Conservation (phyloP, 2,329 filamentous ascomycete genomes). For the Cladosporium sp. region DNA sequence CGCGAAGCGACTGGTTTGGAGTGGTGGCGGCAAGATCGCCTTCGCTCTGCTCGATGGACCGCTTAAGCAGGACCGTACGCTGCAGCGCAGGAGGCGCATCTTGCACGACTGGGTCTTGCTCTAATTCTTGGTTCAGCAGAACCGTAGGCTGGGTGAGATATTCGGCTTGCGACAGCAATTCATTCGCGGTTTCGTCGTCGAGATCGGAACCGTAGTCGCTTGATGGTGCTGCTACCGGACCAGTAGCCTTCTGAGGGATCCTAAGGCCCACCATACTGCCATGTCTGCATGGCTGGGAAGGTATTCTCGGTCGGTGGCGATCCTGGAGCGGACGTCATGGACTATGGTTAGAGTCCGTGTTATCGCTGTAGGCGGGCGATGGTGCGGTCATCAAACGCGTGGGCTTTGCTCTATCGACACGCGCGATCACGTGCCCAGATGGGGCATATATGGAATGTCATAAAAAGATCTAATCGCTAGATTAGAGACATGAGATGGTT, state of each 20-base stretch:
- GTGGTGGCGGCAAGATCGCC: background rate
- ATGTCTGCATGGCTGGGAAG: slow-evolving; percentile 5
- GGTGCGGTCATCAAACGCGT: slow-evolving; percentile 15
- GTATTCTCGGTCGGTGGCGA: background rate
- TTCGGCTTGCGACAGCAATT: slow-evolving; percentile 51
- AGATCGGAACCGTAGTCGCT: slow-evolving; percentile 68
- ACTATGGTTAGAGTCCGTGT: background rate
- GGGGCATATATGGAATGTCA: background rate
- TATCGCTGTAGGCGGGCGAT: background rate
- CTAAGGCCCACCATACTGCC: slow-evolving; percentile 19
- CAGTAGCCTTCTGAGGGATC: background rate
- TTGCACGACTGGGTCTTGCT: slow-evolving; percentile 26
- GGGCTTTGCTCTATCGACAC: background rate
- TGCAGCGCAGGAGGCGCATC: slow-evolving; percentile 25
- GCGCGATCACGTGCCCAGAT: background rate
- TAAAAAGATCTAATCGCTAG: background rate
- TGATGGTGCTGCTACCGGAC: slow-evolving; percentile 26
- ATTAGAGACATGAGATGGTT: background rate
- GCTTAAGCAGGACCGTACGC: slow-evolving; percentile 10
- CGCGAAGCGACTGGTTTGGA: slow-evolving; percentile 15
- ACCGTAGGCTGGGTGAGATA: slow-evolving; percentile 26
- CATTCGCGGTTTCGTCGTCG: slow-evolving; percentile 55
- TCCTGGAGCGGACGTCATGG: slow-evolving; percentile 5
- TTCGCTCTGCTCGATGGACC: slow-evolving; percentile 11
- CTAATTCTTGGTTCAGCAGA: slow-evolving; percentile 20